These are phyloP conservation scores for Dryas integrifolia DNA, from an alignment of 331 rosid species.

Conservation along the genomic window DNA sequence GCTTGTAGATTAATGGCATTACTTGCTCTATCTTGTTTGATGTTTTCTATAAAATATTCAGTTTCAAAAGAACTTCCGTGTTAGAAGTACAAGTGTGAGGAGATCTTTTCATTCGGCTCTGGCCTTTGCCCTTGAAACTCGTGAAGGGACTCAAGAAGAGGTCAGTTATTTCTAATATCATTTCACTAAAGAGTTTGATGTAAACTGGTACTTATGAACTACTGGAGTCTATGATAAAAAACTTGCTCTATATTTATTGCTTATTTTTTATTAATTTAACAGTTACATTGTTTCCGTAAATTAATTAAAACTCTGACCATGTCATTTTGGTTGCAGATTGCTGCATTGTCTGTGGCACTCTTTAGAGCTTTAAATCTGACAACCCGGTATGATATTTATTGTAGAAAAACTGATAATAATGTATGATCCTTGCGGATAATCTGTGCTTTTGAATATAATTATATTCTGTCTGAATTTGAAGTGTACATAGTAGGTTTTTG, in stretches of 20 bases:
- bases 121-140: conserved; percentile 54
- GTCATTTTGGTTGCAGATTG: conserved; percentile 55
- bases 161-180: conserved; percentile 32
- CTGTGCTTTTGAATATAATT: conserved; percentile 3
- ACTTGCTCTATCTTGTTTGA: conserved; percentile 23
- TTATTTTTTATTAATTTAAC: not conserved
- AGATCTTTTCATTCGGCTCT: conserved; percentile 41
- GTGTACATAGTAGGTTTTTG: not conserved
- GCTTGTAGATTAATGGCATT: conserved; percentile 17
- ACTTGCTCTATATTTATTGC: not conserved
- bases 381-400: conserved; percentile 53
- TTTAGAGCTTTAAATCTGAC: conserved; percentile 80
- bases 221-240: not conserved
- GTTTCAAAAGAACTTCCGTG: conserved; percentile 70
- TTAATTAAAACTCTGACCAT: not conserved
- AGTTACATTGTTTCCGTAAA: not conserved
- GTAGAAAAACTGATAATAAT: not conserved
- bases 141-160: conserved; percentile 88
- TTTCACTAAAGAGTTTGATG: not conserved
- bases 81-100: conserved; percentile 46
- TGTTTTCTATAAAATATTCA: conserved; percentile 40
- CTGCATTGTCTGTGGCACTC: conserved; percentile 85
- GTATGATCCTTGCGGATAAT: not conserved
- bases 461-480: not conserved
- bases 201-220: not conserved